Conservation (phyloP, 1,284 basidiomycete genomes). For the Cerrena zonata region DNA sequence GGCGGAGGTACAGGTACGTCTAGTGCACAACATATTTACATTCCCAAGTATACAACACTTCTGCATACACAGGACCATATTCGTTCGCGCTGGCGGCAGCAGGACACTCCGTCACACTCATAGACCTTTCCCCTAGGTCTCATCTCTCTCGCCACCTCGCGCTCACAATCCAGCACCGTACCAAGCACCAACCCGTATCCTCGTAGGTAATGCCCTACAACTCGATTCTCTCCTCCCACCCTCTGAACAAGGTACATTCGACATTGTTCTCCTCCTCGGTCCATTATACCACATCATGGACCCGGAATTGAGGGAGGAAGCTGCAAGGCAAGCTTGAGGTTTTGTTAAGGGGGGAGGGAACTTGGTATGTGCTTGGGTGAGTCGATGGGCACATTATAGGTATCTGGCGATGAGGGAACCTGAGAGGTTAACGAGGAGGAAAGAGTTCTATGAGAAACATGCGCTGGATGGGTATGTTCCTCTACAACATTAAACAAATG, state of each 20-base stretch:
- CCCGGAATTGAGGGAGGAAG: constrained; percentile 11
- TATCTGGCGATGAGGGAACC: constrained; percentile 14
- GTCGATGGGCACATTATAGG: constrained; percentile 17
- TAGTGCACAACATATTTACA: neutral
- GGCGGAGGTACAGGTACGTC: constrained; percentile 16
- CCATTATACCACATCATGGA: constrained; percentile 17
- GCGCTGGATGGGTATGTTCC: constrained; percentile 12
- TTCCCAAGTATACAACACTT: neutral
- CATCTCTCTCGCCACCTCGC: neutral
- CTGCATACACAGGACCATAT: constrained; percentile 13
- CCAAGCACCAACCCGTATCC: constrained; percentile 13
- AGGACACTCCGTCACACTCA: constrained; percentile 14
- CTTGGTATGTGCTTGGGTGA: constrained; percentile 16
- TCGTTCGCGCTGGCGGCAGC: constrained; percentile 15
- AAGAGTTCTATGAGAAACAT: constrained; percentile 13
- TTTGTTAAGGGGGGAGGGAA: constrained; percentile 12
- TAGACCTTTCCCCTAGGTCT: constrained; percentile 13
- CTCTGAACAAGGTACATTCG: constrained; percentile 12
- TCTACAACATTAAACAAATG: too few species aligned
- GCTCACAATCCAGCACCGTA: too few species aligned
- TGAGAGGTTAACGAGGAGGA: constrained; percentile 5
- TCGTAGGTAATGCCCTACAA: constrained; percentile 12
- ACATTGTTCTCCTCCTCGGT: constrained; percentile 17
- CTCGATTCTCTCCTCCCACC: constrained; percentile 10
- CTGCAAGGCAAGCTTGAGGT: constrained; percentile 13